phyloP scores from a whole-genome alignment of 2,329 filamentous ascomycete genomes.

The Microdochium nivale region DNA sequence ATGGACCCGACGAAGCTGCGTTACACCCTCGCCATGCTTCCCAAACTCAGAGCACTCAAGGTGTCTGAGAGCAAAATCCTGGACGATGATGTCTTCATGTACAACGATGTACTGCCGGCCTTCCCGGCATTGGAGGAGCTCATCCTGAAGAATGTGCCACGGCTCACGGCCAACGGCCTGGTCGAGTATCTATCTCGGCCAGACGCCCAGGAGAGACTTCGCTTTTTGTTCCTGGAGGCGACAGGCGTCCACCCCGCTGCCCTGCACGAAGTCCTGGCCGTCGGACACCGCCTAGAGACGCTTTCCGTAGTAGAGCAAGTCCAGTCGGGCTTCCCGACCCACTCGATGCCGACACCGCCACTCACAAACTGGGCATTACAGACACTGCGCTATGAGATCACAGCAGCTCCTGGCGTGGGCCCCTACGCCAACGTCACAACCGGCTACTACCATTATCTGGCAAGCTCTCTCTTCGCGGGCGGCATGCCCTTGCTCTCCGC shows the following conservation, averaged over 20 bases:
- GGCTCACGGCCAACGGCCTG: slow-evolving; percentile 65
- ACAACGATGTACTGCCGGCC: slow-evolving; percentile 55
- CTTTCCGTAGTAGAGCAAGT: slow-evolving; percentile 45
- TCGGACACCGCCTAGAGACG: slow-evolving; percentile 48
- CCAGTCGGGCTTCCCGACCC: slow-evolving; percentile 38
- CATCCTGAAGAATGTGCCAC: slow-evolving; percentile 61
- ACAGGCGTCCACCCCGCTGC: slow-evolving; percentile 60
- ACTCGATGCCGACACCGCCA: slow-evolving; percentile 44
- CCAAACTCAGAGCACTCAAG: slow-evolving; percentile 63
- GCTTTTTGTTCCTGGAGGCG: slow-evolving; percentile 59
- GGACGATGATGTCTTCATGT: slow-evolving; percentile 67
- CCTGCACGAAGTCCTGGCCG: slow-evolving; percentile 52
- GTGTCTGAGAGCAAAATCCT: slow-evolving; percentile 62
- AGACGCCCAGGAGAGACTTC: slow-evolving; percentile 51
- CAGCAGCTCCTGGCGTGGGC: slow-evolving; percentile 45
- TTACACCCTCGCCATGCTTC: slow-evolving; percentile 59
- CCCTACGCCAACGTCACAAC: slow-evolving; percentile 46
- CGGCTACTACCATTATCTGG: slow-evolving; percentile 78
- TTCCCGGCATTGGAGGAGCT: slow-evolving; percentile 71
- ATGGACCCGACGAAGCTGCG: slow-evolving; percentile 65
- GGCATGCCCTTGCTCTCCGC: slow-evolving; percentile 64
- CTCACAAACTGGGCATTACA: slow-evolving; percentile 61
- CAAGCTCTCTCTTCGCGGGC: slow-evolving; percentile 69
- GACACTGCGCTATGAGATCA: slow-evolving; percentile 78
- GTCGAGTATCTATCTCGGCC: slow-evolving; percentile 55